Percentiles rank a stretch among this genome's conserved stretches.
Evolutionary conservation across 345 rosid genomes (phyloP).

Genomic region (Lepidium sativum): DNA sequence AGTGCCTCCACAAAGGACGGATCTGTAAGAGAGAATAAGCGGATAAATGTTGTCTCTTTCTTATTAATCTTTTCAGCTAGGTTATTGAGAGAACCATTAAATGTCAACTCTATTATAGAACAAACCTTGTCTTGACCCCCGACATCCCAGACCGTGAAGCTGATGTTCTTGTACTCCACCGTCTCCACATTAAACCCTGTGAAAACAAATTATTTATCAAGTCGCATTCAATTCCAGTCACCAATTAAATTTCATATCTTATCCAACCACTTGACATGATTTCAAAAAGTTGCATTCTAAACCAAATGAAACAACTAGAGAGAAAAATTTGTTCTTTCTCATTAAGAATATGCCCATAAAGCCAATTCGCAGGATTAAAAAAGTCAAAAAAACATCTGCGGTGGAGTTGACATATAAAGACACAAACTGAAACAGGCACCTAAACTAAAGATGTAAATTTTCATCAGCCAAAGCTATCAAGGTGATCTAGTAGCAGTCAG

Average conservation of each 20-base stretch:
- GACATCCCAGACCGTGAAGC: slow-evolving; percentile 67
- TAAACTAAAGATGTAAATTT: not conserved
- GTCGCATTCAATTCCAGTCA: not conserved
- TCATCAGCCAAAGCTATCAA: not conserved
- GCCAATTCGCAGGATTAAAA: not conserved
- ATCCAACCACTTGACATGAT: not conserved
- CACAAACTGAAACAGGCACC: not conserved
- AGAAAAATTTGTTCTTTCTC: too few species aligned
- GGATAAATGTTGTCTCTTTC: not conserved
- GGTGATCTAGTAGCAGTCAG: not conserved
- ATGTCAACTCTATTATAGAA: too few species aligned
- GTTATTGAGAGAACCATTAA: not conserved
- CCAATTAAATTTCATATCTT: not conserved
- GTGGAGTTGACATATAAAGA: not conserved
- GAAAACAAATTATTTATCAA: not conserved
- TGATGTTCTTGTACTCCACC: slow-evolving; percentile 58
- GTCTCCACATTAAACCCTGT: slow-evolving; percentile 62
- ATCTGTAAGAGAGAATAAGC: slow-evolving; percentile 26
- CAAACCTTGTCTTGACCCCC: slow-evolving; percentile 67
- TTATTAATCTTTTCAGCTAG: not conserved
- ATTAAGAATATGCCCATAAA: not conserved
- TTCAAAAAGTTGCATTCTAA: not conserved
- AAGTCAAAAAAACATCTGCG: too few species aligned
- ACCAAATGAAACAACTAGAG: not conserved
- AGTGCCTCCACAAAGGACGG: slow-evolving; percentile 71